phyloP scores from a whole-genome alignment of 2,329 filamentous ascomycete species.

The Aureobasidium namibiae region DNA sequence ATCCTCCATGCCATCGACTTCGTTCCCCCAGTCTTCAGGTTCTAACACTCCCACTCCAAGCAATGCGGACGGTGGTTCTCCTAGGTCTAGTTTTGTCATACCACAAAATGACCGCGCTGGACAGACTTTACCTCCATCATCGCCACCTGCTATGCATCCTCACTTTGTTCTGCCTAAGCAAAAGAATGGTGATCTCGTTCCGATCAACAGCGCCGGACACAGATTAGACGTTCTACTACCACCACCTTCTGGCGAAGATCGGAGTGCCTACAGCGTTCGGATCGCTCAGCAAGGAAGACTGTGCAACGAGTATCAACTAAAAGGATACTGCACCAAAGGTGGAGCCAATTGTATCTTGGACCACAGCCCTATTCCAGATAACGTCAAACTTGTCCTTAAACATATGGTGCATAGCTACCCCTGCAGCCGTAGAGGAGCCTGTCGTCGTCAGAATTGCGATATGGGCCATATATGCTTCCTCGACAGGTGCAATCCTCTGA shows the following conservation, averaged over 20 bases:
- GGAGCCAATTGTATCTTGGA: slow-evolving; percentile 36
- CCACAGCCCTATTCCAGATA: slow-evolving; percentile 35
- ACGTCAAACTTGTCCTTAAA: slow-evolving; percentile 34
- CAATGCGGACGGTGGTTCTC: not conserved
- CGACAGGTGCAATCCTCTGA: slow-evolving; percentile 21
- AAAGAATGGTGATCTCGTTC: slow-evolving; percentile 27
- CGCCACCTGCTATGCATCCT: not conserved
- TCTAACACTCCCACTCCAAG: not conserved
- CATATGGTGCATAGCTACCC: slow-evolving; percentile 37
- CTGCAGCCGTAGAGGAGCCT: slow-evolving; percentile 34
- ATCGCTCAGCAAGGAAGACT: slow-evolving; percentile 32
- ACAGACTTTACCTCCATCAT: not conserved
- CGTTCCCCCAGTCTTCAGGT: not conserved
- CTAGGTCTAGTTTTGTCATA: not conserved
- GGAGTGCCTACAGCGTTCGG: slow-evolving; percentile 25
- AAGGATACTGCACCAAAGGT: slow-evolving; percentile 21
- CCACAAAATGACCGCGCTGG: not conserved
- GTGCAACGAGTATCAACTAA: slow-evolving; percentile 43
- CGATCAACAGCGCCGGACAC: slow-evolving; percentile 39
- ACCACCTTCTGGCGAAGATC: slow-evolving; percentile 32
- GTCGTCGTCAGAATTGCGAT: slow-evolving; percentile 36
- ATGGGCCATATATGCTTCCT: slow-evolving; percentile 40
- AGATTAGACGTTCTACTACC: slow-evolving; percentile 40
- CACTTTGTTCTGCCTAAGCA: slow-evolving; percentile 16
- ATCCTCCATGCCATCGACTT: not conserved